Percentiles rank a stretch among this genome's conserved stretches.
These are phyloP conservation scores for Lablab purpureus DNA, from an alignment of 306 rosid genomes.

Conservation along the genomic window DNA sequence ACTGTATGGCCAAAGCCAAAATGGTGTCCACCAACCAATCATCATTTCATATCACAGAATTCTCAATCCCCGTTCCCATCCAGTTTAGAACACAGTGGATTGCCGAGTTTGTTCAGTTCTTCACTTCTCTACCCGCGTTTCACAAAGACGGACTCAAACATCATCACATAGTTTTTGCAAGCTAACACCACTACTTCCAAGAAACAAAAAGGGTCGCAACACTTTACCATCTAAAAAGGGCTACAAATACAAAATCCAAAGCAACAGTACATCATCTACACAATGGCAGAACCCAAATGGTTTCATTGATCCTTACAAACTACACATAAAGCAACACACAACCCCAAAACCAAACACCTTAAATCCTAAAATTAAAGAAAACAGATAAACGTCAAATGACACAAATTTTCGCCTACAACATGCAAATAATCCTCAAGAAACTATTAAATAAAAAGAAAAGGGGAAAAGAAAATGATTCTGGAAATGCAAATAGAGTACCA, in stretches of 20 bases:
- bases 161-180: neutral
- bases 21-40: neutral
- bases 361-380: neutral
- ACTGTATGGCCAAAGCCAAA: neutral
- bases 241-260: neutral
- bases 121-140: constrained; percentile 16
- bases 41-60: neutral
- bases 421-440: constrained; percentile 19
- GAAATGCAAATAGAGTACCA: constrained; percentile 28
- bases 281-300: neutral
- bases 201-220: constrained; percentile 20
- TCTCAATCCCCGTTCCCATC: neutral
- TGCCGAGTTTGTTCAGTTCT: neutral
- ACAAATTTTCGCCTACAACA: neutral
- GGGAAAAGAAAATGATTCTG: neutral
- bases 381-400: constrained; percentile 14
- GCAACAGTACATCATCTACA: neutral
- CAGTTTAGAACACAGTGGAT: neutral
- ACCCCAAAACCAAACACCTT: neutral
- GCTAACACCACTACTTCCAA: neutral
- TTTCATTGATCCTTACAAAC: constrained; percentile 1
- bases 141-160: constrained; percentile 23
- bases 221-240: neutral
- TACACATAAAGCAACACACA: constrained; percentile 4
- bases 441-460: neutral